Evolutionary conservation across 225 moss, liverwort and hornwort species (phyloP).

Genomic region (Straminergon stramineum): DNA sequence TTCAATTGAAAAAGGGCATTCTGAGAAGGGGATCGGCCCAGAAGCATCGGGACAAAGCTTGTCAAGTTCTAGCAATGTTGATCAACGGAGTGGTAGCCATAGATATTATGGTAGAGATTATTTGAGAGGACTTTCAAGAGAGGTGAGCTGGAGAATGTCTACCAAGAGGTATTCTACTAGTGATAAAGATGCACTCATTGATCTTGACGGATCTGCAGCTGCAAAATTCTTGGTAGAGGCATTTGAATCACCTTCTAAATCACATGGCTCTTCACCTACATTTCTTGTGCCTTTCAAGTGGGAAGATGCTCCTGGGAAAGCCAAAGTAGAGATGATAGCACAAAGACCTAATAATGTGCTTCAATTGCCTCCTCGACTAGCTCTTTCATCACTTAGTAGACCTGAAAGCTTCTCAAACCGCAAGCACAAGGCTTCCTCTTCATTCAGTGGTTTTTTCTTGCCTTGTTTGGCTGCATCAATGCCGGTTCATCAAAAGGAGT

Average conservation of each 20-base stretch:
- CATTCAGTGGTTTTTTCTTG: conserved; percentile 7
- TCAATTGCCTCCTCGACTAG: conserved; percentile 34
- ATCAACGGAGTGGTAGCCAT: conserved; percentile 1
- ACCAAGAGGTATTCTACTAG: not conserved
- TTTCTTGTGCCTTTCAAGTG: conserved; percentile 74
- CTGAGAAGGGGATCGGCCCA: not conserved
- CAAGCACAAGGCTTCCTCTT: not conserved
- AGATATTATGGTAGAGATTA: conserved; percentile 20
- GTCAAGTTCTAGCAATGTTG: not conserved
- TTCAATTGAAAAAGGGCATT: not conserved
- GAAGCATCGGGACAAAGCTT: not conserved
- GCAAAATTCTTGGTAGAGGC: conserved; percentile 61
- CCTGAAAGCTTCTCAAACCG: not conserved
- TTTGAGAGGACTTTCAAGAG: conserved; percentile 5
- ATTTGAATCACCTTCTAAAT: conserved; percentile 36
- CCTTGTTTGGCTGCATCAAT: conserved; percentile 4
- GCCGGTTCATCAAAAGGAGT: not conserved
- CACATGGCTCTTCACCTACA: conserved; percentile 20
- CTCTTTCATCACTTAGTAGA: not conserved
- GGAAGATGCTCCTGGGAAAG: conserved; percentile 77
- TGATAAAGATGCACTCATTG: conserved; percentile 41
- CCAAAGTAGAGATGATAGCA: conserved; percentile 25
- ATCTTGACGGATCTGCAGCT: conserved; percentile 60
- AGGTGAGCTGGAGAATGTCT: conserved; percentile 7
- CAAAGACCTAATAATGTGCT: conserved; percentile 5